phyloP scores from a whole-genome alignment of 1,284 basidiomycete genomes.

The Sporisorium exsertum region DNA sequence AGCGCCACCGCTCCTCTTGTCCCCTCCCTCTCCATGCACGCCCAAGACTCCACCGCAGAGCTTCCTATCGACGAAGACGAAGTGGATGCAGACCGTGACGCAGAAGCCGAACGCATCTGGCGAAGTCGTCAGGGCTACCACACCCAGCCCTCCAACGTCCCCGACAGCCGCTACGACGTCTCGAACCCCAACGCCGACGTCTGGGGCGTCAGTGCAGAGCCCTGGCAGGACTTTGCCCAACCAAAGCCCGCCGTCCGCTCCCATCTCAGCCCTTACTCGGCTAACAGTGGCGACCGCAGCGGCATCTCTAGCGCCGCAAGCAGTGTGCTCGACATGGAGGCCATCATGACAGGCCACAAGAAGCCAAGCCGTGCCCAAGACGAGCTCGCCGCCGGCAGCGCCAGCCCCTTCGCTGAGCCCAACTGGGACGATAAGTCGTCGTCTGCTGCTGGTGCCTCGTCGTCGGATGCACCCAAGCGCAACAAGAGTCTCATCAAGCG shows the following conservation, averaged over 20 bases:
- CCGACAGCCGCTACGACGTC: constrained; percentile 49
- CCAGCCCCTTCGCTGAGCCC: constrained; percentile 58
- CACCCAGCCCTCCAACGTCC: constrained; percentile 46
- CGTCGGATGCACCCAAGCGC: constrained; percentile 49
- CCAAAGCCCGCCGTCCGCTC: constrained; percentile 46
- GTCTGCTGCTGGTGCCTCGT: neutral
- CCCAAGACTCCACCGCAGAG: constrained; percentile 32
- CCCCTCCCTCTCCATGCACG: constrained; percentile 45
- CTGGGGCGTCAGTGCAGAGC: constrained; percentile 65
- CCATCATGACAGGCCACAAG: constrained; percentile 61
- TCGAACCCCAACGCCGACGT: constrained; percentile 64
- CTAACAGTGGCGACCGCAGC: constrained; percentile 31
- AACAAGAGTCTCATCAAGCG: constrained; percentile 62
- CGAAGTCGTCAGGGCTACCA: constrained; percentile 48
- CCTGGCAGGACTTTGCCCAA: constrained; percentile 67
- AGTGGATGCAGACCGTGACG: constrained; percentile 42
- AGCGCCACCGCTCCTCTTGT: constrained; percentile 43
- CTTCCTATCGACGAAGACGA: constrained; percentile 43
- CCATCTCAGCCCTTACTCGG: constrained; percentile 47
- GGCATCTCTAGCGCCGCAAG: constrained; percentile 57
- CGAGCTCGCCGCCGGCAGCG: constrained; percentile 44
- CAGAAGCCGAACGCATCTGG: constrained; percentile 48
- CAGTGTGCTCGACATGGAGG: constrained; percentile 64
- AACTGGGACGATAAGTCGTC: constrained; percentile 38
- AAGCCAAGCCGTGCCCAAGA: constrained; percentile 28